phyloP scores from a whole-genome alignment of 345 rosid species.

The Eucalyptus regnans region DNA sequence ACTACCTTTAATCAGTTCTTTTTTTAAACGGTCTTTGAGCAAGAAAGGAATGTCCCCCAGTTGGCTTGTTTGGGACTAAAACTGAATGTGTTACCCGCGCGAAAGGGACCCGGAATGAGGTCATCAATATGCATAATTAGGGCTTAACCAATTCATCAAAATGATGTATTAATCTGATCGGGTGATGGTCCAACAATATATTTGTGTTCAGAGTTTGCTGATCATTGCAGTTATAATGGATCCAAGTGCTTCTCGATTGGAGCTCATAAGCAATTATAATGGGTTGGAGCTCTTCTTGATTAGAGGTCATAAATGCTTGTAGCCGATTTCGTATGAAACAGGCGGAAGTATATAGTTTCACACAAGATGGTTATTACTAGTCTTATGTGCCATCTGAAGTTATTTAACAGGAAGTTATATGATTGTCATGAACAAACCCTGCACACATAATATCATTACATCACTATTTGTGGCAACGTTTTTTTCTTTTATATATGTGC shows the following conservation, averaged over 20 bases:
- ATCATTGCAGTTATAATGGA: fast-evolving
- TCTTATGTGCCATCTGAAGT: background rate
- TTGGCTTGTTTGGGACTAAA: background rate
- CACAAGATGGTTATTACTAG: background rate
- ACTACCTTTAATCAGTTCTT: background rate
- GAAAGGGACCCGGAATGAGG: background rate
- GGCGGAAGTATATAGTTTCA: background rate
- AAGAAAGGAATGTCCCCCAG: background rate
- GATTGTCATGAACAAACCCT: fast-evolving
- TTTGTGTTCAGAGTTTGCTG: background rate
- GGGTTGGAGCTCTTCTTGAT: background rate
- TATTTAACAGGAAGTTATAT: fast-evolving
- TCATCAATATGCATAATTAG: background rate
- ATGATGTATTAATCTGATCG: background rate
- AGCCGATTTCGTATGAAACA: background rate
- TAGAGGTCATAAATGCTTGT: background rate
- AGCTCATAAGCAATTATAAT: background rate
- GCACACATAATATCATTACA: no score
- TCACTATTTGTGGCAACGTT: no score
- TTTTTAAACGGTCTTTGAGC: background rate
- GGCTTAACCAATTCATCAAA: background rate
- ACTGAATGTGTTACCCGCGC: background rate
- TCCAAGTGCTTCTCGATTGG: background rate
- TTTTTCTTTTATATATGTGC: background rate
- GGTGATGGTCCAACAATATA: background rate